A percentile compares a stretch with the other conserved stretches of the same genome.
Evolutionary conservation across 306 rosid genomes (phyloP).

Genomic region (Luffa aegyptiaca): DNA sequence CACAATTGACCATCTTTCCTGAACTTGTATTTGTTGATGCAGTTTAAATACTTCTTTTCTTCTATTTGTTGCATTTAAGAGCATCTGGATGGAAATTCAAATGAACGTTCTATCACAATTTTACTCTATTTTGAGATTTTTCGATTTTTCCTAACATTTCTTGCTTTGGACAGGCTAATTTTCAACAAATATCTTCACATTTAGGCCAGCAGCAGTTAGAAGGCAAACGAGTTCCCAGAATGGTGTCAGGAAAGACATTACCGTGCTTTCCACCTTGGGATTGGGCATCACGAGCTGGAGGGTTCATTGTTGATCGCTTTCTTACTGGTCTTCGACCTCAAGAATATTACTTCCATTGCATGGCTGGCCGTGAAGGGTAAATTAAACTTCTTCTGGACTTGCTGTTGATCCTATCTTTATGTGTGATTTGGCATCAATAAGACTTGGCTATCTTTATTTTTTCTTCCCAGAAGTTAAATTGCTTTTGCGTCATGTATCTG

Average conservation of each 20-base stretch:
- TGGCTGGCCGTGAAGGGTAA: constrained; percentile 99
- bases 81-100: background rate
- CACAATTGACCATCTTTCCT: background rate
- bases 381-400: constrained; percentile 10
- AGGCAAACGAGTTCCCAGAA: constrained; percentile 93
- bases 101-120: background rate
- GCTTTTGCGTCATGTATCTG: background rate
- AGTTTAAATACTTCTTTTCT: background rate
- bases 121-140: background rate
- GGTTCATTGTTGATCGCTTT: constrained; percentile 86
- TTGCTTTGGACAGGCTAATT: constrained; percentile 64
- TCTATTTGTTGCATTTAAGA: background rate
- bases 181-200: constrained; percentile 93
- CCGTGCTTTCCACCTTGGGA: constrained; percentile 97
- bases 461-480: background rate
- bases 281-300: constrained; percentile 90
- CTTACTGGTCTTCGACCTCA: constrained; percentile 93
- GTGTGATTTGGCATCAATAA: background rate
- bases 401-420: background rate
- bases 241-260: constrained; percentile 95
- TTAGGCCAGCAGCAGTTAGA: constrained; percentile 93
- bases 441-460: background rate
- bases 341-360: constrained; percentile 94
- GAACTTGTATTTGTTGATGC: background rate
- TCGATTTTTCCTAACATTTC: background rate